phyloP scores from a whole-genome alignment of 139 green algal species.

The Tetratostichococcus sp. region DNA sequence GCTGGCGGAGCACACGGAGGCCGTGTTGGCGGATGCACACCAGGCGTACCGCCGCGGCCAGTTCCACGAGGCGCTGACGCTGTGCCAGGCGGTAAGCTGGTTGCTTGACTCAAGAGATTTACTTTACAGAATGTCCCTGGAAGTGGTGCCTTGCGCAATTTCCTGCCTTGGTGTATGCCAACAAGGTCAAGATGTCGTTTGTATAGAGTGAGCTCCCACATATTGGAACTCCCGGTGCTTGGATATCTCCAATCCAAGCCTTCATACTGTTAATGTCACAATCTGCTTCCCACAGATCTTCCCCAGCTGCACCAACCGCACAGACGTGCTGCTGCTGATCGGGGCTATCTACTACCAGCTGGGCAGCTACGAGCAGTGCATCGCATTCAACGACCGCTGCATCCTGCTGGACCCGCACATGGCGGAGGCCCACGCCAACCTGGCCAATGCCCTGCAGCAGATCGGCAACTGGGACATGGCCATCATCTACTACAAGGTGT shows the following conservation, averaged over 20 bases:
- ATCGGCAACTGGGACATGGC: constrained; percentile 73
- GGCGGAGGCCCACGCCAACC: constrained; percentile 57
- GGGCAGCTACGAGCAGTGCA: constrained; percentile 54
- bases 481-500: constrained; percentile 73
- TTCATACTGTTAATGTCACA: too few relatives aligned
- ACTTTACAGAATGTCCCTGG: too few relatives aligned
- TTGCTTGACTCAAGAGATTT: too few relatives aligned
- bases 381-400: constrained; percentile 65
- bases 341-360: constrained; percentile 81
- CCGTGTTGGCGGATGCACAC: constrained; percentile 33
- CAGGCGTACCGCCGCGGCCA: constrained; percentile 46
- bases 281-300: constrained; percentile 28
- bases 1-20: neutral
- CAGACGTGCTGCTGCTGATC: constrained; percentile 77
- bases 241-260: too few relatives aligned
- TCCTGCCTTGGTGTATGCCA: too few relatives aligned
- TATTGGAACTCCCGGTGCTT: too few relatives aligned
- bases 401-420: constrained; percentile 61
- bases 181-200: too few relatives aligned
- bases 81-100: constrained; percentile 51
- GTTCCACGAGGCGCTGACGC: constrained; percentile 40
- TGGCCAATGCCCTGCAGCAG: constrained; percentile 77
- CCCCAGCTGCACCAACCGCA: constrained; percentile 25
- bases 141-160: too few relatives aligned
- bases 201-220: too few relatives aligned